A percentile compares a stretch with the other conserved stretches of the same genome.
These are phyloP conservation scores for Cytidiella melzeri DNA, from an alignment of 768 basidiomycete genomes.

Conservation along the genomic window DNA sequence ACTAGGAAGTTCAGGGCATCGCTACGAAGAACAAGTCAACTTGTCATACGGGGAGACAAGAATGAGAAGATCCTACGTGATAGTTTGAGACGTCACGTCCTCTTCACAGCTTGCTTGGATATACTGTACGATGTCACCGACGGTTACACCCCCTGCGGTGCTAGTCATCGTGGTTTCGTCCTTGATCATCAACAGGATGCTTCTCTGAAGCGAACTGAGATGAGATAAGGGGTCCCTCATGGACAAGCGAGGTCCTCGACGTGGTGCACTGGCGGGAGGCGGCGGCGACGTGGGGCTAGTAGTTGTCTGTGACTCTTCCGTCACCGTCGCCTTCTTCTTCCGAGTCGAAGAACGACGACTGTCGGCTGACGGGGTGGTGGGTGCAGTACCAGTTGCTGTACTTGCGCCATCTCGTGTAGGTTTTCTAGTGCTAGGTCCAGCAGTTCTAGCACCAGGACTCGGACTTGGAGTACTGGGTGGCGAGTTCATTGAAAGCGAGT, in stretches of 20 bases:
- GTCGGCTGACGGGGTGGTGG: too few relatives aligned
- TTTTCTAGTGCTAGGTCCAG: too few relatives aligned
- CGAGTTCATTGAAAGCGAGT: not conserved
- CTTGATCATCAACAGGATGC: conserved; percentile 18
- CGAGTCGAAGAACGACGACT: not conserved
- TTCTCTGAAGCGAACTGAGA: conserved; percentile 16
- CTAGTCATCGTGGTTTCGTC: not conserved
- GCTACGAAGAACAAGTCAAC: conserved; percentile 6
- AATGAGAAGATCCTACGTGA: not conserved
- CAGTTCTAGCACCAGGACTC: too few relatives aligned
- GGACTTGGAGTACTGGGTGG: too few relatives aligned
- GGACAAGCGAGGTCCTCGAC: not conserved
- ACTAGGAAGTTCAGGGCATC: conserved; percentile 18
- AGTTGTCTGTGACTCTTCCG: too few relatives aligned
- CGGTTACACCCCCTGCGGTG: not conserved
- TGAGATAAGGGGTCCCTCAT: conserved; percentile 17
- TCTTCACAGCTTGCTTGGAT: not conserved
- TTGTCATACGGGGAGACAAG: not conserved
- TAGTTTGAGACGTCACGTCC: not conserved
- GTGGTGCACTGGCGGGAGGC: not conserved
- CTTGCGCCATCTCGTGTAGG: too few relatives aligned
- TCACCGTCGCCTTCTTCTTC: not conserved
- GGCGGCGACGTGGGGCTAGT: too few relatives aligned
- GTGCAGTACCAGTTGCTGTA: too few relatives aligned
- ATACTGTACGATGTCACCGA: not conserved